Percentiles rank a stretch among this genome's conserved stretches.
These are phyloP conservation scores for Paralagenidium karlingii DNA, from an alignment of 352 stramenopile genomes.

Conservation along the genomic window DNA sequence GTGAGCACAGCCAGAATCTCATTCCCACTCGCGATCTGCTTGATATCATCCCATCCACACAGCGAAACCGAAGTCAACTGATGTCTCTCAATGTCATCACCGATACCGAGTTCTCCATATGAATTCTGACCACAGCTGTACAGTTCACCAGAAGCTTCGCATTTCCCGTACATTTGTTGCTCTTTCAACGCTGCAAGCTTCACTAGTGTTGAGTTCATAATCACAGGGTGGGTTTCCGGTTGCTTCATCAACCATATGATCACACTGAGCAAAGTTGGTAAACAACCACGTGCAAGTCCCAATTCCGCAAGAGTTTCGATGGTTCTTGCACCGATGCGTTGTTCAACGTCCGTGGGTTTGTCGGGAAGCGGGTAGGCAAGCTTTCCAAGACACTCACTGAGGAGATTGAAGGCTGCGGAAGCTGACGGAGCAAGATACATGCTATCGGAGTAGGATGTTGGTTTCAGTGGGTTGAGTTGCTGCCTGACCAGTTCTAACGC, in stretches of 20 bases:
- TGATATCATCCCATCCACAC: slow-evolving; percentile 74
- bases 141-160: slow-evolving; percentile 69
- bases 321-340: slow-evolving; percentile 23
- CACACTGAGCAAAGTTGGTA: slow-evolving; percentile 56
- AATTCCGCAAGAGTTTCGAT: slow-evolving; percentile 70
- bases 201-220: slow-evolving; percentile 33
- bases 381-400: slow-evolving; percentile 54
- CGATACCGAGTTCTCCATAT: slow-evolving; percentile 77
- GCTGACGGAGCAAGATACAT: slow-evolving; percentile 75
- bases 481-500: slow-evolving; percentile 68
- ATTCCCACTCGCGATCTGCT: slow-evolving; percentile 73
- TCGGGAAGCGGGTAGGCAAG: slow-evolving; percentile 13
- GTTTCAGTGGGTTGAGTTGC: slow-evolving; percentile 52
- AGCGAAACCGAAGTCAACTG: slow-evolving; percentile 63
- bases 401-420: slow-evolving; percentile 49
- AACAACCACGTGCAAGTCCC: slow-evolving; percentile 49
- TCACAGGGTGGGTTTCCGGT: slow-evolving; percentile 18
- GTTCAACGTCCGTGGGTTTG: slow-evolving; percentile 7
- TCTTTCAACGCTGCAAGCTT: slow-evolving; percentile 75
- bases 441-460: slow-evolving; percentile 65
- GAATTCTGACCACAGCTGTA: slow-evolving; percentile 84
- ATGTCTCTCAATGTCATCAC: slow-evolving; percentile 75
- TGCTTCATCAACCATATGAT: slow-evolving; percentile 65
- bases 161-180: slow-evolving; percentile 79
- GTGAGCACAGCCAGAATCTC: slow-evolving; percentile 74